phyloP scores from a whole-genome alignment of 371 early-diverging fungal species.

The Cladochytrium tenue region DNA sequence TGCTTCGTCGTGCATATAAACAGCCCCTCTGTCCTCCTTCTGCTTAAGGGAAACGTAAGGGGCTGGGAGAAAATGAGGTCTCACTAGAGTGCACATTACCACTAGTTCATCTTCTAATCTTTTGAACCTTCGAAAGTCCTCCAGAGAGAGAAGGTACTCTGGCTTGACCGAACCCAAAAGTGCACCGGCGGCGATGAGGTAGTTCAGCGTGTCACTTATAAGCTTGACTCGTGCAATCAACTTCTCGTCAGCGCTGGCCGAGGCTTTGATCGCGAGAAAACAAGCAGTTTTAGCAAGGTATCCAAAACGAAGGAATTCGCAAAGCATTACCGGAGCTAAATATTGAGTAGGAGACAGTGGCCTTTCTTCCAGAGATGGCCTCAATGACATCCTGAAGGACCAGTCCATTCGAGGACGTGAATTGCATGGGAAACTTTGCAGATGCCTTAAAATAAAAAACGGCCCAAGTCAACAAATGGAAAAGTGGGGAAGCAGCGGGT shows the following conservation, averaged over 20 bases:
- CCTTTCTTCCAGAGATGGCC: slow-evolving; percentile 30
- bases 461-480: background rate
- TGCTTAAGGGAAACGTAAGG: too few species aligned
- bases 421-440: slow-evolving; percentile 16
- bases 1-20: slow-evolving; percentile 33
- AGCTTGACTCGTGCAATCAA: too few species aligned
- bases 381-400: slow-evolving; percentile 30
- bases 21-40: slow-evolving; percentile 25
- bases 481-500: too few species aligned
- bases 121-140: slow-evolving; percentile 24
- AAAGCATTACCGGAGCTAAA: too few species aligned
- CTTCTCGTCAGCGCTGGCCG: too few species aligned
- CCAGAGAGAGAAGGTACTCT: slow-evolving; percentile 38
- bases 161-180: slow-evolving; percentile 42
- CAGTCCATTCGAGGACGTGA: slow-evolving; percentile 15
- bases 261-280: too few species aligned
- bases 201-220: slow-evolving; percentile 28
- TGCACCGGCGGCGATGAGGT: slow-evolving; percentile 32
- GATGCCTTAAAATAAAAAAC: background rate
- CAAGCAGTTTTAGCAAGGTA: too few species aligned
- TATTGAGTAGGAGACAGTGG: too few species aligned
- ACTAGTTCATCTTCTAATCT: slow-evolving; percentile 15
- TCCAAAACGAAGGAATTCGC: too few species aligned
- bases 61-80: too few species aligned
- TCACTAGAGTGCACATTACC: too few species aligned